Evolutionary conservation across 306 rosid genomes (phyloP).

Genomic region (Comarum palustre): DNA sequence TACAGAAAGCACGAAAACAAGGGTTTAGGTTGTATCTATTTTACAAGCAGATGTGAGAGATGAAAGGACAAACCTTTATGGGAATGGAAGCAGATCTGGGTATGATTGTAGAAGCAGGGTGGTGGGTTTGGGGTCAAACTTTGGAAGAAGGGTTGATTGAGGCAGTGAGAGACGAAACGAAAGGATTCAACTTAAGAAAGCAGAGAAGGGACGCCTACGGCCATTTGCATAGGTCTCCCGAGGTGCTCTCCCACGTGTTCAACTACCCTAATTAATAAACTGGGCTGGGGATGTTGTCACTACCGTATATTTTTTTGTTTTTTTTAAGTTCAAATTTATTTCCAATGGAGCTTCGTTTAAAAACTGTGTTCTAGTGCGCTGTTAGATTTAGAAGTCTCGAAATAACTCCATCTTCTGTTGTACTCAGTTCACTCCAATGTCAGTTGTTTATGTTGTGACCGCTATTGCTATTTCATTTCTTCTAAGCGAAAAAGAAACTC

Average conservation of each 20-base stretch:
- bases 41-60: not conserved
- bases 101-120: not conserved
- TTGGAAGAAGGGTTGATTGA: not conserved
- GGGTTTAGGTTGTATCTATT: not conserved
- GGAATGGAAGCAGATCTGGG: constrained; percentile 3
- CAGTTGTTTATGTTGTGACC: too few relatives aligned
- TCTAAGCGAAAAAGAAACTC: too few relatives aligned
- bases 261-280: not conserved
- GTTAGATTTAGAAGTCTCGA: too few relatives aligned
- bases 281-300: too few relatives aligned
- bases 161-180: not conserved
- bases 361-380: too few relatives aligned
- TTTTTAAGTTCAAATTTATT: too few relatives aligned
- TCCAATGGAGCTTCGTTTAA: too few relatives aligned
- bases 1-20: not conserved
- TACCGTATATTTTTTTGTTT: too few relatives aligned
- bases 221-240: not conserved
- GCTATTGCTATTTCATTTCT: too few relatives aligned
- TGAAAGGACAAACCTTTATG: not conserved
- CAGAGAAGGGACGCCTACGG: not conserved
- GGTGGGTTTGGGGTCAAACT: not conserved
- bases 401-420: too few relatives aligned
- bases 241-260: constrained; percentile 13
- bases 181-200: not conserved
- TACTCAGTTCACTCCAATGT: too few relatives aligned